Percentiles rank a stretch among this genome's conserved stretches.
These are phyloP conservation scores for Zygoascus sp. DNA, from an alignment of 1,139 yeast genomes.

Conservation along the genomic window DNA sequence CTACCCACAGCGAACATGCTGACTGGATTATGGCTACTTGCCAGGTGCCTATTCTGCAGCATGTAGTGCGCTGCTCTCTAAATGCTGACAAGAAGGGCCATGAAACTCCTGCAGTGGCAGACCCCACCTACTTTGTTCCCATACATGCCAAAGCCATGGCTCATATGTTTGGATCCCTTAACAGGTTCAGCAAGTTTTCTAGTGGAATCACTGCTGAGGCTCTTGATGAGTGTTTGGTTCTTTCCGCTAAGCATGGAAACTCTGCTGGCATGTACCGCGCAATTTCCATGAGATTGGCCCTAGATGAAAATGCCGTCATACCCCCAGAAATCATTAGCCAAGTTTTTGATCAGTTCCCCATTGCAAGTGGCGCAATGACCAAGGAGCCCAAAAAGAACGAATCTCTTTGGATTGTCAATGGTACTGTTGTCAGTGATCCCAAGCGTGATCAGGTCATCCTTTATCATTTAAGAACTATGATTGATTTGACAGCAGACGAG, in stretches of 20 bases:
- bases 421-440: conserved; percentile 25
- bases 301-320: conserved; percentile 13
- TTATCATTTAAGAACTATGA: conserved; percentile 25
- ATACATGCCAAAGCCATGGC: conserved; percentile 30
- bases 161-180: conserved; percentile 32
- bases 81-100: conserved; percentile 9
- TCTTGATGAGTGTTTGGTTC: conserved; percentile 27
- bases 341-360: conserved; percentile 29
- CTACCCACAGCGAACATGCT: conserved; percentile 23
- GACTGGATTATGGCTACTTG: conserved; percentile 26
- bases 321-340: conserved; percentile 18
- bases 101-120: conserved; percentile 5
- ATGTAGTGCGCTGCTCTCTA: conserved; percentile 24
- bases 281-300: conserved; percentile 24
- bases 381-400: conserved; percentile 20
- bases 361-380: conserved; percentile 22
- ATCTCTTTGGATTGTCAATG: conserved; percentile 25
- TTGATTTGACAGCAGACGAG: conserved; percentile 18
- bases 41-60: conserved; percentile 28
- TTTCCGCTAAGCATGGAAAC: conserved; percentile 30
- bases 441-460: conserved; percentile 30
- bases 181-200: conserved; percentile 24
- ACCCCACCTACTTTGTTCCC: conserved; percentile 15
- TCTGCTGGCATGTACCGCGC: conserved; percentile 31
- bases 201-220: conserved; percentile 28